These are phyloP conservation scores for Boletales sp. DNA, from an alignment of 768 basidiomycete genomes.

Conservation along the genomic window DNA sequence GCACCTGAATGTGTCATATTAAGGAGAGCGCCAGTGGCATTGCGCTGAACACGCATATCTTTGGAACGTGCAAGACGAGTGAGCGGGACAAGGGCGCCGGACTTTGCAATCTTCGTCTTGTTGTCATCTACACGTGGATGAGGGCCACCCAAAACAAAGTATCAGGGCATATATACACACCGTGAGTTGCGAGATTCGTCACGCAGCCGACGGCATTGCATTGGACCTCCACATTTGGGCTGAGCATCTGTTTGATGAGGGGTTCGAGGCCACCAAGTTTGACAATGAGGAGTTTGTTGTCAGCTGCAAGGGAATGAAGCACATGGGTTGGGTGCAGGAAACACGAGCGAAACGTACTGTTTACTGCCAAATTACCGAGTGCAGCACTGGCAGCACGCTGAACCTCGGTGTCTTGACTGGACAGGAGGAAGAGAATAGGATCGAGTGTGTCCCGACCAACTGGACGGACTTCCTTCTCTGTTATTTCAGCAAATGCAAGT, in stretches of 20 bases:
- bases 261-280: constrained; percentile 97
- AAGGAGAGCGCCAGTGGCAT: constrained; percentile 94
- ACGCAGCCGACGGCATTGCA: constrained; percentile 99
- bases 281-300: constrained; percentile 98
- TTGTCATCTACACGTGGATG: constrained; percentile 74
- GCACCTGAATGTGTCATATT: constrained; percentile 99
- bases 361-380: constrained; percentile 95
- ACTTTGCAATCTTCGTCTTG: constrained; percentile 99
- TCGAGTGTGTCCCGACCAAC: constrained; percentile 97
- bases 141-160: constrained; percentile 5
- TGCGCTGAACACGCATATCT: constrained; percentile 98
- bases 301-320: constrained; percentile 51
- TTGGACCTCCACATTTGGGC: constrained; percentile 98
- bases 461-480: constrained; percentile 97
- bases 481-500: constrained; percentile 98
- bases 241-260: constrained; percentile 97
- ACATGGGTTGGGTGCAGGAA: constrained; percentile 7
- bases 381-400: constrained; percentile 98
- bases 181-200: constrained; percentile 97
- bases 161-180: constrained; percentile 41
- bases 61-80: constrained; percentile 95
- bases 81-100: constrained; percentile 95
- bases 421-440: constrained; percentile 94
- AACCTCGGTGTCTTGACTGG: constrained; percentile 97
- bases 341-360: constrained; percentile 62